Base-by-base conservation (phyloP, 352 stramenopile species). In the Saprolegnia diclina region DNA sequence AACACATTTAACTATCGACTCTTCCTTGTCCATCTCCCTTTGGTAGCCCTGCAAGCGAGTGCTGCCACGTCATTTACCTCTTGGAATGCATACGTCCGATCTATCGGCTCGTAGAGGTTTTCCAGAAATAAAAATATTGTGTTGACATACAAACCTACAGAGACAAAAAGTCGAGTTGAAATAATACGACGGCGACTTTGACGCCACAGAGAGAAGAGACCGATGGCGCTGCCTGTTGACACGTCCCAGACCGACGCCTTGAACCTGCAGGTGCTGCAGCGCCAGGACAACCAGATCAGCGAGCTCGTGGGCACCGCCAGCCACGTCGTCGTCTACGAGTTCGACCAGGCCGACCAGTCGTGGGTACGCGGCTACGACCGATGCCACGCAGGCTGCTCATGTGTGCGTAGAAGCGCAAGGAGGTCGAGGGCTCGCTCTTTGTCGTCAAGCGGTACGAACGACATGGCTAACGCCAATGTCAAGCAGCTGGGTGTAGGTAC, bases 281-380 rank as follows among this genome's bases (percentile, higher is more conserved):
- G 87, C 50, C 84, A 94, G 71, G 87, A 94, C 63, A 73, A 77
- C 48, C 75, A 85, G n/a, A 78, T 94, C 44, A 74, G 80, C 73
- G 85, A 94, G 38, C 92, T 94, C 61, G 80, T 92, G 45, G 87
- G 90, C 78, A 94, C 78, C 35, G 83, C 85, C 62, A 92, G 83
- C 71, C 87, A 94, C 65, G 87, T 92, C 29, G 87, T 92, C 55
- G 86, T 94, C 71, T 94, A 94, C 79, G 87, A 94, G 77, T 94
- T 94, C 65, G 81, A 92, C 72, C 83, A 92, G 77, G 73, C 73
- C 46, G 80, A 79, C 54, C 84, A 94, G 79, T 89, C 74, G 50
- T 94, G 87, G 87, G 87, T 94, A 72, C 75, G 84, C 78, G 18
- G 19, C 26, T 40, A 10, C 35, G 50, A 29, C 37, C 22, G 19